These are phyloP conservation scores for Ascomycota sp. DNA, from an alignment of 2,329 filamentous ascomycete genomes.

Conservation along the genomic window DNA sequence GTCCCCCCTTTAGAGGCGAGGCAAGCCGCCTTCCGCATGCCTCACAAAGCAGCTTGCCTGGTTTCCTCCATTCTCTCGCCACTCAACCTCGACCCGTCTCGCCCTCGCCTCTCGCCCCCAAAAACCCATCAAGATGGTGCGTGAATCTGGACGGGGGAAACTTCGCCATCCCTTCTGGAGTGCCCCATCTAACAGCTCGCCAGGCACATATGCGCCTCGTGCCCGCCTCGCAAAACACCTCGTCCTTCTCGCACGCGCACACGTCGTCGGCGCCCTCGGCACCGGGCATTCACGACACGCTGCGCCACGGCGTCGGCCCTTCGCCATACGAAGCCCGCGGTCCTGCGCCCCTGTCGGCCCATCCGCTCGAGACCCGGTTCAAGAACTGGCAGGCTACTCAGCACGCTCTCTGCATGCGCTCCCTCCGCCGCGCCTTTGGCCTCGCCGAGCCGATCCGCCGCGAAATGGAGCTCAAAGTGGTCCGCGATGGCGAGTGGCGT, in stretches of 20 bases:
- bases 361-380: slow-evolving; percentile 84
- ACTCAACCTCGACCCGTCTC: too few species aligned
- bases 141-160: too few species aligned
- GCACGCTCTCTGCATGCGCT: slow-evolving; percentile 71
- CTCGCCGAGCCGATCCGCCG: slow-evolving; percentile 82
- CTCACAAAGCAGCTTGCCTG: too few species aligned
- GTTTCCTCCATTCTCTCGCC: too few species aligned
- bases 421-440: slow-evolving; percentile 70
- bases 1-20: too few species aligned
- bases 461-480: slow-evolving; percentile 89
- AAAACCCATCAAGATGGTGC: too few species aligned
- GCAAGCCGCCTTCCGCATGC: too few species aligned
- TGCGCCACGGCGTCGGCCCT: slow-evolving; percentile 66
- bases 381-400: slow-evolving; percentile 80
- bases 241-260: slow-evolving; percentile 42
- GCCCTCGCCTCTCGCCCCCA: too few species aligned
- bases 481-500: slow-evolving; percentile 59
- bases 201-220: slow-evolving; percentile 91
- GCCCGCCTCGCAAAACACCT: slow-evolving; percentile 46
- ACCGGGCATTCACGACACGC: slow-evolving; percentile 80
- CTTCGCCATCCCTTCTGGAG: too few species aligned
- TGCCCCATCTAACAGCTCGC: too few species aligned
- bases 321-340: slow-evolving; percentile 26
- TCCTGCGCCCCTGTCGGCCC: slow-evolving; percentile 34
- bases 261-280: slow-evolving; percentile 66